A percentile compares a stretch with the other conserved stretches of the same genome.
Evolutionary conservation across 106 monocot genomes (phyloP).

Genomic region (Narthecium ossifragum): DNA sequence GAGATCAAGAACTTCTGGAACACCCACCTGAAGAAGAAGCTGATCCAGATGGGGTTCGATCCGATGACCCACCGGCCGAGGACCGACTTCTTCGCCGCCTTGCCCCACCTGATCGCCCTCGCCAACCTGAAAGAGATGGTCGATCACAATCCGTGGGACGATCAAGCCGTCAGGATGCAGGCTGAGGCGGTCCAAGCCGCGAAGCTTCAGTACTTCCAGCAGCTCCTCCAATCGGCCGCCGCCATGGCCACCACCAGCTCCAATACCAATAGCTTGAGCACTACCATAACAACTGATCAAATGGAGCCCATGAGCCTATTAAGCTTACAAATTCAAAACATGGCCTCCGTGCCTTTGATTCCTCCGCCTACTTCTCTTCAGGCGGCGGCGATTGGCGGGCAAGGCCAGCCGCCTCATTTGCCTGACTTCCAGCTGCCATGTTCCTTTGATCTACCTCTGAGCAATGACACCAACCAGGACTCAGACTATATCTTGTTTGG

Average conservation of each 20-base stretch:
- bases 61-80: constrained; percentile 87
- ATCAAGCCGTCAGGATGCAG: constrained; percentile 32
- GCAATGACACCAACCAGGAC: constrained; percentile 17
- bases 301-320: constrained; percentile 16
- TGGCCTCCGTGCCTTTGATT: neutral
- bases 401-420: neutral
- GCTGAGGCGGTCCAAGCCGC: constrained; percentile 44
- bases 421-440: constrained; percentile 16
- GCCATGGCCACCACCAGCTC: constrained; percentile 2
- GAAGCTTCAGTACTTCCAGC: constrained; percentile 63
- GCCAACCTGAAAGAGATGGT: constrained; percentile 46
- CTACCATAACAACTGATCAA: constrained; percentile 6
- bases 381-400: neutral
- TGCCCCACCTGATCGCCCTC: constrained; percentile 71
- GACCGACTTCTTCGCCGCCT: constrained; percentile 68
- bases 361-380: constrained; percentile 1
- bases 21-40: constrained; percentile 90
- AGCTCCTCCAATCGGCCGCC: constrained; percentile 35
- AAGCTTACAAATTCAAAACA: neutral
- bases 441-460: constrained; percentile 19
- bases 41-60: constrained; percentile 89
- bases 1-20: constrained; percentile 99
- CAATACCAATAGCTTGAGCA: constrained; percentile 7
- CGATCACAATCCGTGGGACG: constrained; percentile 28
- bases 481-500: constrained; percentile 14